Base-by-base conservation (phyloP, 345 rosid genomes). In the Combretum micranthum region DNA sequence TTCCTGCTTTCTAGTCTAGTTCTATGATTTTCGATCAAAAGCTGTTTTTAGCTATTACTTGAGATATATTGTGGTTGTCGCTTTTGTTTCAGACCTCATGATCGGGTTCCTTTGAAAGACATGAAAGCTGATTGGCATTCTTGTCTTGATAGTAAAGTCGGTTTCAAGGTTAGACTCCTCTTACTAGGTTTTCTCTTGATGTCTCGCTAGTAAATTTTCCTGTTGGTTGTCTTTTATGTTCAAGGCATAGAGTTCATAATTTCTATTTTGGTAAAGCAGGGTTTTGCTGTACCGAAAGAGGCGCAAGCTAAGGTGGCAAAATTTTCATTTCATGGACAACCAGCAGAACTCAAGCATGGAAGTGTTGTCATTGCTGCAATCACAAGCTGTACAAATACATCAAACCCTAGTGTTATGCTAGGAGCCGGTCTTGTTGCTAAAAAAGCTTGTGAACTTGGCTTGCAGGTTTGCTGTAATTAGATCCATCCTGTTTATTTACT, bases 121-220 rank as follows among this genome's bases (percentile, higher is more conserved):
- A 93, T 93, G 99, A 93, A 93, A 78, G 83, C 82, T n/a, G 99
- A 93, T 71, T 93, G 99, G 99, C 91, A 80, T 71, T 85, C 97
- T 50, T 89, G 99, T 72, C 87, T 93, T 19, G 85, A 80, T 55
- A 93, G 66, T 67, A 82, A 81, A 85, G 97, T 82, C n/a, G 97
- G 99, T 20, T 93, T 93, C 75, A 93, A 93, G 96, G 99, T 89
- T 25, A 61, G 66, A 55, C 52, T 47, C 44, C 53, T 61, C 2
- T 20, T 18, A 14, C 47, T 32, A 39, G 42, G 20, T 20, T 47
- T 14, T 55, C 53, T 48, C 43, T 15, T 52, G 14, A 42, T 43
- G 6, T 20, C 47, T n/a, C 17, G 15, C 20, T 42, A 15, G 43
- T 32, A 23, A 20, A 2, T 37, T 42, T 39, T n/a, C 23, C 6